Conservation (phyloP, 208 protist genomes). For the Vickermania spadyakhi region DNA sequence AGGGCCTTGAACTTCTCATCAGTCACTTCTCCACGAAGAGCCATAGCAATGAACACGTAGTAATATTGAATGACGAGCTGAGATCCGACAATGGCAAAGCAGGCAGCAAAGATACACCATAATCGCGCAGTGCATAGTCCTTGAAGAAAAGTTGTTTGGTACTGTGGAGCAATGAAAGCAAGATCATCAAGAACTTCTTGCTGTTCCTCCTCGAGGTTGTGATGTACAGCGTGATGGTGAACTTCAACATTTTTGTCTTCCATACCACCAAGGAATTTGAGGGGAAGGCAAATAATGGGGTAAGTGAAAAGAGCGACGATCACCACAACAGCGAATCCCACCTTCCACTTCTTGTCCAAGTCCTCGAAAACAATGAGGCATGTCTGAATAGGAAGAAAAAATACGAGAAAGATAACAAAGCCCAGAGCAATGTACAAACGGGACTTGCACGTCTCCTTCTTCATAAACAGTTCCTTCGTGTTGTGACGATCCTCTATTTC, state of each 20-base stretch:
- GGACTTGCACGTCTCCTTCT: conserved; percentile 15
- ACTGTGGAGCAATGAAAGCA: conserved; percentile 21
- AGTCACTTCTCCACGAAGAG: conserved; percentile 11
- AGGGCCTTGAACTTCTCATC: conserved; percentile 15
- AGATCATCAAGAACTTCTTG: conserved; percentile 5
- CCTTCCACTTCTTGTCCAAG: conserved; percentile 7
- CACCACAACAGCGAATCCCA: conserved; percentile 17
- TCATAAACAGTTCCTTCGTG: conserved; percentile 13
- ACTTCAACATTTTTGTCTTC: not conserved
- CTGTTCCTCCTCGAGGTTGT: conserved; percentile 1
- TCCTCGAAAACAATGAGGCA: conserved; percentile 19
- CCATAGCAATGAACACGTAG: conserved; percentile 16
- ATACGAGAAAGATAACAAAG: conserved; percentile 18
- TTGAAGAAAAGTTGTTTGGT: conserved; percentile 18
- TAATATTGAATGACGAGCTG: conserved; percentile 23
- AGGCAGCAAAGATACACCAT: conserved; percentile 16
- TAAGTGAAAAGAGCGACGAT: conserved; percentile 7
- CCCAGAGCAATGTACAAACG: conserved; percentile 18
- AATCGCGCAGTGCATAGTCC: conserved; percentile 16
- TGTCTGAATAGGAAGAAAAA: conserved; percentile 27
- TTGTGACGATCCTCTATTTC: conserved; percentile 12
- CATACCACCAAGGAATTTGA: conserved; percentile 9
- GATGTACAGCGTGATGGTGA: not conserved
- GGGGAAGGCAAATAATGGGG: conserved; percentile 14
- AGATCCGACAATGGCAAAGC: conserved; percentile 14